Percentiles rank a stretch among this genome's conserved stretches.
Evolutionary conservation across 1,284 basidiomycete genomes (phyloP).

Genomic region (Rhodofomes roseus): DNA sequence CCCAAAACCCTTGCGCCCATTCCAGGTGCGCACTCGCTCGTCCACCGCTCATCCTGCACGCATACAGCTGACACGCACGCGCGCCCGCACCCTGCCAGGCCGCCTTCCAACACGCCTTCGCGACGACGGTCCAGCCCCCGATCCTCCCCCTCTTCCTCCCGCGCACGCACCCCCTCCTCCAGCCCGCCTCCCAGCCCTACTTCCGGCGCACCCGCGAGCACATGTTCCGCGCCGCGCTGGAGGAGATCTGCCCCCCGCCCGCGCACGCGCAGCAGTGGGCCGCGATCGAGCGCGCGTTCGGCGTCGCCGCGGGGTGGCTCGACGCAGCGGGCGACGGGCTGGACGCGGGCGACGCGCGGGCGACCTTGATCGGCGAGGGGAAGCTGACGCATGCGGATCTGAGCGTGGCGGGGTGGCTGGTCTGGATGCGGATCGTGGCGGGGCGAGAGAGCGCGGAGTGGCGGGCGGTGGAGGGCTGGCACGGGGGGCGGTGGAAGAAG

Average conservation of each 20-base stretch:
- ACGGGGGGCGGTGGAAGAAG: constrained; percentile 19
- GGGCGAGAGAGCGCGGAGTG: constrained; percentile 20
- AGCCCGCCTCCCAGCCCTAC: constrained; percentile 14
- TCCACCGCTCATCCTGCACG: not conserved
- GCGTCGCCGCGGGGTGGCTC: constrained; percentile 13
- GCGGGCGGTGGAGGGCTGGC: constrained; percentile 14
- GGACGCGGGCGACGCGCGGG: constrained; percentile 6
- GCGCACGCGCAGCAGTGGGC: constrained; percentile 4
- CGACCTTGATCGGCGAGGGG: constrained; percentile 14
- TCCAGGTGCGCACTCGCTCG: constrained; percentile 20
- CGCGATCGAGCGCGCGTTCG: constrained; percentile 13
- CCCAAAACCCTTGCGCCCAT: constrained; percentile 15
- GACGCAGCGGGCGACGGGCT: constrained; percentile 7
- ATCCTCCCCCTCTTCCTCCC: constrained; percentile 12
- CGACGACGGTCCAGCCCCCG: not conserved
- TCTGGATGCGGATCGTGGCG: constrained; percentile 12
- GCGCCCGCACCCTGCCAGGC: not conserved
- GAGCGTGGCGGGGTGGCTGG: constrained; percentile 12
- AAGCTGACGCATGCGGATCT: constrained; percentile 16
- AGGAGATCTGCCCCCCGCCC: constrained; percentile 14
- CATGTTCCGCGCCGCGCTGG: constrained; percentile 12
- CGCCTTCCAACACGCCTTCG: constrained; percentile 19
- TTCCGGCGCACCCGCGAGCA: constrained; percentile 23
- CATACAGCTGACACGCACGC: not conserved
- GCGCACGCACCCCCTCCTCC: not conserved